phyloP scores from a whole-genome alignment of 495 filamentous ascomycete species.

The Podospora tetraspora region DNA sequence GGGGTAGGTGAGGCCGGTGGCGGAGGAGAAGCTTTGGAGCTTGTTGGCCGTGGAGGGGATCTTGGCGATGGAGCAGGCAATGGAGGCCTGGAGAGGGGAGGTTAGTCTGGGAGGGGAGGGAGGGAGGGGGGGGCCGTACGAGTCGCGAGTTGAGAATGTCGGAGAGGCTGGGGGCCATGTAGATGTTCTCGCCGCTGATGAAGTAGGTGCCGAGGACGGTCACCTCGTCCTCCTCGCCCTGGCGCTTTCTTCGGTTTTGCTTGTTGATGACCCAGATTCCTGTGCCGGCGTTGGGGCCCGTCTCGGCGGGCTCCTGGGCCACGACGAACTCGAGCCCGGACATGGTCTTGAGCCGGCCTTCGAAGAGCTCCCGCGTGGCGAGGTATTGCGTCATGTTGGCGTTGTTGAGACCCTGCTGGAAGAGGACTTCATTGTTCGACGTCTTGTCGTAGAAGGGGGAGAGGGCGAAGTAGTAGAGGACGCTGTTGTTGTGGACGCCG shows the following conservation, averaged over 20 bases:
- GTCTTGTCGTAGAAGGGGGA: constrained; percentile 89
- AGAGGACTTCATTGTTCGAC: constrained; percentile 78
- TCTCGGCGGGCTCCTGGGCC: constrained; percentile 67
- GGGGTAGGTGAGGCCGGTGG: constrained; percentile 67
- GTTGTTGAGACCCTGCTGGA: constrained; percentile 70
- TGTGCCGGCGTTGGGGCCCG: constrained; percentile 54
- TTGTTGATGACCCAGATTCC: constrained; percentile 92
- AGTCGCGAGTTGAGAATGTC: constrained; percentile 73
- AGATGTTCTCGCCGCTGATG: constrained; percentile 77
- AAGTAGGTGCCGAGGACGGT: constrained; percentile 74
- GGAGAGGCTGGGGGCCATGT: constrained; percentile 77
- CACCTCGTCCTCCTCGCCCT: constrained; percentile 56
- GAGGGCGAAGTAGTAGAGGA: constrained; percentile 84
- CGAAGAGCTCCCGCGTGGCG: constrained; percentile 71
- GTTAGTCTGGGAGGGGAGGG: constrained; percentile 14
- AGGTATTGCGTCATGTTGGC: constrained; percentile 51
- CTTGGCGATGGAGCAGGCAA: constrained; percentile 64
- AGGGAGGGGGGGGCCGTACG: constrained; percentile 41
- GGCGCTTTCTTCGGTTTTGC: constrained; percentile 66
- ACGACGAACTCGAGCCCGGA: constrained; percentile 79
- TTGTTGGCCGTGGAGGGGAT: constrained; percentile 51
- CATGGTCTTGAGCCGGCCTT: constrained; percentile 68
- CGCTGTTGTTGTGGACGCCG: constrained; percentile 56
- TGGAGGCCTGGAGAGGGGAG: constrained; percentile 31
- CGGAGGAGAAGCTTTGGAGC: constrained; percentile 67